Conservation (phyloP, 2,329 filamentous ascomycete genomes). For the Aureobasidium sp. region DNA sequence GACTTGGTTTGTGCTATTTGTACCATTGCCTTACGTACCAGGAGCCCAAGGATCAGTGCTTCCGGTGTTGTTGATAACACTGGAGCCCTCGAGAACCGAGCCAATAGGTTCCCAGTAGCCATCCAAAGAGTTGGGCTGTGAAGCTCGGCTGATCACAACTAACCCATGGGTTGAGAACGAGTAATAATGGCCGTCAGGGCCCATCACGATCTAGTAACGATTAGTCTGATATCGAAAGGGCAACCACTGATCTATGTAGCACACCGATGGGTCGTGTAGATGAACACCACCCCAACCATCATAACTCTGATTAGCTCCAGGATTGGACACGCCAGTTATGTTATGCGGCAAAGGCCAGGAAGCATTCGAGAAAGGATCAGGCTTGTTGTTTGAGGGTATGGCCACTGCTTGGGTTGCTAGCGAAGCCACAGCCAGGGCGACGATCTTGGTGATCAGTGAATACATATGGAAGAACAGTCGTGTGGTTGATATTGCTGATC, state of each 20-base stretch:
- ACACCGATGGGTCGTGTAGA: conserved; percentile 38
- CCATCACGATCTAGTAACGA: conserved; percentile 30
- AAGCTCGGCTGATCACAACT: conserved; percentile 42
- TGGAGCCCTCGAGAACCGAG: conserved; percentile 30
- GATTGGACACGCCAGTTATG: conserved; percentile 8
- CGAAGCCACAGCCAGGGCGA: background rate
- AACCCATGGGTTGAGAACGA: conserved; percentile 45
- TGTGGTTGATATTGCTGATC: background rate
- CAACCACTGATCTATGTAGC: background rate
- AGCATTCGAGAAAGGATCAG: conserved; percentile 10
- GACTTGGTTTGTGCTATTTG: too few relatives aligned
- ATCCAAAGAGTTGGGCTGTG: conserved; percentile 27
- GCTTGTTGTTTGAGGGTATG: background rate
- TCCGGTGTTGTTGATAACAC: conserved; percentile 14
- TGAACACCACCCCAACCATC: conserved; percentile 14
- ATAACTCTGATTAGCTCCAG: conserved; percentile 3
- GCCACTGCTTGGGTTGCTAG: background rate
- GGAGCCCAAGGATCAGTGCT: conserved; percentile 41
- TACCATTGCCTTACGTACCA: conserved; percentile 20
- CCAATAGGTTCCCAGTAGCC: conserved; percentile 45
- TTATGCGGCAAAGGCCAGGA: conserved; percentile 13
- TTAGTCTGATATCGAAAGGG: background rate
- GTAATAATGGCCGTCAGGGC: conserved; percentile 43
- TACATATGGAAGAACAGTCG: background rate
- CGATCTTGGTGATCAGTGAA: conserved; percentile 1